These are phyloP conservation scores for Ogataea haglerorum DNA, from an alignment of 805 yeast species.

Conservation along the genomic window DNA sequence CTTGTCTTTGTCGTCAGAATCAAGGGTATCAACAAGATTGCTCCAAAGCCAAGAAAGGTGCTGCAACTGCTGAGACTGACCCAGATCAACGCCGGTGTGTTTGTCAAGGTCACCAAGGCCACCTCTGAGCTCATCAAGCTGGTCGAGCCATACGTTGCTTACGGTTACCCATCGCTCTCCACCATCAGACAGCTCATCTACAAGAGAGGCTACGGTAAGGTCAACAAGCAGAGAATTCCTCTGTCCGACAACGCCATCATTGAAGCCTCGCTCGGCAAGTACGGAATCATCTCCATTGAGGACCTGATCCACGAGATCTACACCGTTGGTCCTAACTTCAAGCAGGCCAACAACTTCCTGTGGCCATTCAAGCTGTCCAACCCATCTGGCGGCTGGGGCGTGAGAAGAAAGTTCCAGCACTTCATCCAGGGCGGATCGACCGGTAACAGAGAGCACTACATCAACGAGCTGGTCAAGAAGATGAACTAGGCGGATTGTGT, in stretches of 20 bases:
- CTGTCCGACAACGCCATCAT: slow-evolving; percentile 83
- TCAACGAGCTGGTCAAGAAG: slow-evolving; percentile 90
- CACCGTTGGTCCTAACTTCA: slow-evolving; percentile 98
- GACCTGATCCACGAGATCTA: slow-evolving; percentile 94
- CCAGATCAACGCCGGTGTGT: slow-evolving; percentile 93
- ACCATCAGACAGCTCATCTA: slow-evolving; percentile 89
- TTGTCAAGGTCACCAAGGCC: slow-evolving; percentile 94
- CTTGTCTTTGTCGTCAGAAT: slow-evolving; percentile 95
- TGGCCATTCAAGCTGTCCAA: slow-evolving; percentile 97
- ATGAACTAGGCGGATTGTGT: slow-evolving; percentile 61
- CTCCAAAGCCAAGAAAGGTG: slow-evolving; percentile 99
- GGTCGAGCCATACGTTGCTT: slow-evolving; percentile 95
- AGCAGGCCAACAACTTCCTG: slow-evolving; percentile 96
- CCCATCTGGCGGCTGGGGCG: slow-evolving; percentile 98
- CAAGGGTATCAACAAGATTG: slow-evolving; percentile 98
- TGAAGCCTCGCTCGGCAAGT: slow-evolving; percentile 86
- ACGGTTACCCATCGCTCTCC: slow-evolving; percentile 94
- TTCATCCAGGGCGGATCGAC: slow-evolving; percentile 97
- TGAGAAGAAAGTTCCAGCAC: slow-evolving; percentile 93
- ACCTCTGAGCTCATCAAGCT: slow-evolving; percentile 87
- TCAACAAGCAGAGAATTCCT: slow-evolving; percentile 93
- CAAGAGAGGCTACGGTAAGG: slow-evolving; percentile 98
- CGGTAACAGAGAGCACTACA: slow-evolving; percentile 97
- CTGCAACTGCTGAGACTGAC: slow-evolving; percentile 88
- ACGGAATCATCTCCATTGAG: slow-evolving; percentile 88